Evolutionary conservation across 768 basidiomycete genomes (phyloP).

Genomic region (Lactarius trivialis): DNA sequence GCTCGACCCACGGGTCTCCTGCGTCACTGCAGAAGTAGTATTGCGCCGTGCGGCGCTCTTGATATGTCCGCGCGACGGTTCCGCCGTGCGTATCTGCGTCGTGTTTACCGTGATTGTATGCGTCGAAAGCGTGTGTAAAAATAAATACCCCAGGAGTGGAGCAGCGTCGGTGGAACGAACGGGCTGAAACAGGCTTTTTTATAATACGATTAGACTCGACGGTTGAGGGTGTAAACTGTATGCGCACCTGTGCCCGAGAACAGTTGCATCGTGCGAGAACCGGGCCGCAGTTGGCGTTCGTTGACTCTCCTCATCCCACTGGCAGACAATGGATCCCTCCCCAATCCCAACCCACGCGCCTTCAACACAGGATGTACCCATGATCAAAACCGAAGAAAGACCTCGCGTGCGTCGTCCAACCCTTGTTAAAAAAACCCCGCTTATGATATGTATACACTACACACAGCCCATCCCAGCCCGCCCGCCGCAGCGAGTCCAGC

Average conservation of each 20-base stretch:
- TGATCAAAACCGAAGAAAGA: slow-evolving; percentile 22
- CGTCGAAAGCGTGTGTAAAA: not conserved
- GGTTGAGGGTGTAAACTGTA: not conserved
- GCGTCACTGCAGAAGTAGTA: slow-evolving; percentile 16
- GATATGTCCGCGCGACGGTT: slow-evolving; percentile 4
- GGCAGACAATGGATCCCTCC: not conserved
- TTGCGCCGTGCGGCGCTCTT: slow-evolving; percentile 4
- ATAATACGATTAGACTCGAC: too few relatives aligned
- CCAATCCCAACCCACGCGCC: not conserved
- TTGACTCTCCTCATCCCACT: not conserved
- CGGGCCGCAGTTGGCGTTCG: not conserved
- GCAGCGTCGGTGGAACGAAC: not conserved
- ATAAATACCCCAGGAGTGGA: not conserved
- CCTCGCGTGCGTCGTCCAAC: slow-evolving; percentile 9
- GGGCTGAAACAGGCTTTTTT: not conserved
- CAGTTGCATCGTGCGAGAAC: not conserved
- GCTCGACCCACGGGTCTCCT: slow-evolving; percentile 14
- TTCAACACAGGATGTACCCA: slow-evolving; percentile 9
- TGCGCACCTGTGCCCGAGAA: not conserved
- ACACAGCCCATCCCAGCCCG: slow-evolving; percentile 2
- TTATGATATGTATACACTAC: not conserved
- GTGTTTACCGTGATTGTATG: not conserved
- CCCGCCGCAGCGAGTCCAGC: slow-evolving; percentile 7
- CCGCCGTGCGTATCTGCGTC: slow-evolving; percentile 13
- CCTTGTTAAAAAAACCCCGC: not conserved